phyloP scores from a whole-genome alignment of 441 rosid genomes.

The Hypseocharis bilobata region DNA sequence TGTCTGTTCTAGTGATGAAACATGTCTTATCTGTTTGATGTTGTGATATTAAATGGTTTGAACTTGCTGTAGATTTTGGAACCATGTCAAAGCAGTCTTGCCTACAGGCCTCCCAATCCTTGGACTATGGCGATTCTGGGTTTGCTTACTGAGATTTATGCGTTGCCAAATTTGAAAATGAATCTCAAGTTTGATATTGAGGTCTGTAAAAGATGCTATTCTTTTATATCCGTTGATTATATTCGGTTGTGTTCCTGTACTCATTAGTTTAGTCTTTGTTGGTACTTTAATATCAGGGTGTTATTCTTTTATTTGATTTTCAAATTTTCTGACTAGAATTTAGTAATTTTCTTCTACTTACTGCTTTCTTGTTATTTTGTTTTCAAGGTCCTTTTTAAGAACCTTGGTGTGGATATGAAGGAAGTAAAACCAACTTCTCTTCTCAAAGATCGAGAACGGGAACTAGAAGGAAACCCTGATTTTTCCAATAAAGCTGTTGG shows the following conservation, averaged over 20 bases:
- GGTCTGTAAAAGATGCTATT: conserved; percentile 32
- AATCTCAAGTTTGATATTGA: conserved; percentile 98
- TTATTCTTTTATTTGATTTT: no score
- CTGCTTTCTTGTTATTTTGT: conserved; percentile 5
- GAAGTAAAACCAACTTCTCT: conserved; percentile 84
- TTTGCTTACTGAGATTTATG: conserved; percentile 82
- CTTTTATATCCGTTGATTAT: no score
- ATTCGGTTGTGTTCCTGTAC: no score
- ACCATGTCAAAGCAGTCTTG: conserved; percentile 90
- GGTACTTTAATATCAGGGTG: no score
- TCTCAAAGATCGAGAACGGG: conserved; percentile 86
- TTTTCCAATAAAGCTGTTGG: conserved; percentile 89
- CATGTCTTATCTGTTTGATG: conserved; percentile 14
- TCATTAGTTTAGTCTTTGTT: no score
- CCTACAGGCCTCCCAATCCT: conserved; percentile 97
- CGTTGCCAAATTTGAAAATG: conserved; percentile 98
- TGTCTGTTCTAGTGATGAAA: conserved; percentile 5
- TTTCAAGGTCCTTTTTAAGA: conserved; percentile 77
- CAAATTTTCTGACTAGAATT: not conserved
- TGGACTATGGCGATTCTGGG: conserved; percentile 99
- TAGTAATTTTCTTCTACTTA: not conserved
- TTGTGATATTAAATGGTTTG: conserved; percentile 8
- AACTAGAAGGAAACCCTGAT: conserved; percentile 94
- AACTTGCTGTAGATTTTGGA: conserved; percentile 61
- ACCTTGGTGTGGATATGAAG: conserved; percentile 86